phyloP scores from a whole-genome alignment of 805 yeast genomes.

The Cyberlindnera veronae region DNA sequence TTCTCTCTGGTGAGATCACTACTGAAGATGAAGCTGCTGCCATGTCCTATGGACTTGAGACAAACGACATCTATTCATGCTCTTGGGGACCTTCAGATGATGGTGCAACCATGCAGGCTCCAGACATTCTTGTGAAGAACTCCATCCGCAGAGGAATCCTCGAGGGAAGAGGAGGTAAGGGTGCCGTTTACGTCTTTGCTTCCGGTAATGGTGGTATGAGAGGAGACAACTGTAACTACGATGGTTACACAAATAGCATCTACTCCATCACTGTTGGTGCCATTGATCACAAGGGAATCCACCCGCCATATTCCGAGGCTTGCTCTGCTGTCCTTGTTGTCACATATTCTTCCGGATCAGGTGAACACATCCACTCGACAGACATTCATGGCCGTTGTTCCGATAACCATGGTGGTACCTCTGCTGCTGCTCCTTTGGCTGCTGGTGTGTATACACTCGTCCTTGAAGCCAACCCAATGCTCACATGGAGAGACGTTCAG shows the following conservation, averaged over 20 bases:
- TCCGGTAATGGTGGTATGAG: constrained; percentile 86
- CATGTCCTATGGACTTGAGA: constrained; percentile 71
- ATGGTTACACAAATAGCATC: constrained; percentile 94
- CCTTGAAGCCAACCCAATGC: constrained; percentile 75
- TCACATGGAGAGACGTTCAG: constrained; percentile 96
- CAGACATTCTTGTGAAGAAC: constrained; percentile 70
- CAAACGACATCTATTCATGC: constrained; percentile 92
- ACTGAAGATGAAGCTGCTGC: constrained; percentile 91
- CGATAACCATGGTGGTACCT: constrained; percentile 86
- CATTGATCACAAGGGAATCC: constrained; percentile 79
- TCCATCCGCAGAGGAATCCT: constrained; percentile 83
- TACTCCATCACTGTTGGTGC: constrained; percentile 95
- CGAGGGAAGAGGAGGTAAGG: constrained; percentile 77
- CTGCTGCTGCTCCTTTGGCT: constrained; percentile 98
- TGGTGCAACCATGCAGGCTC: constrained; percentile 83
- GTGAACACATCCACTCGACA: constrained; percentile 86
- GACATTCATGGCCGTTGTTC: constrained; percentile 72
- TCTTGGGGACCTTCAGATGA: constrained; percentile 99
- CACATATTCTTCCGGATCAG: constrained; percentile 88
- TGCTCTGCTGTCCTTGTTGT: constrained; percentile 95
- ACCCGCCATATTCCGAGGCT: constrained; percentile 87
- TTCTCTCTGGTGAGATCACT: constrained; percentile 75
- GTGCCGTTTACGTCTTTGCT: constrained; percentile 91
- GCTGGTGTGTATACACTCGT: constrained; percentile 92
- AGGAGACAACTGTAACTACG: constrained; percentile 92